Percentiles rank a stretch among this genome's conserved stretches.
Conservation (phyloP, 805 yeast species). For the Ogataea populi-albae region DNA sequence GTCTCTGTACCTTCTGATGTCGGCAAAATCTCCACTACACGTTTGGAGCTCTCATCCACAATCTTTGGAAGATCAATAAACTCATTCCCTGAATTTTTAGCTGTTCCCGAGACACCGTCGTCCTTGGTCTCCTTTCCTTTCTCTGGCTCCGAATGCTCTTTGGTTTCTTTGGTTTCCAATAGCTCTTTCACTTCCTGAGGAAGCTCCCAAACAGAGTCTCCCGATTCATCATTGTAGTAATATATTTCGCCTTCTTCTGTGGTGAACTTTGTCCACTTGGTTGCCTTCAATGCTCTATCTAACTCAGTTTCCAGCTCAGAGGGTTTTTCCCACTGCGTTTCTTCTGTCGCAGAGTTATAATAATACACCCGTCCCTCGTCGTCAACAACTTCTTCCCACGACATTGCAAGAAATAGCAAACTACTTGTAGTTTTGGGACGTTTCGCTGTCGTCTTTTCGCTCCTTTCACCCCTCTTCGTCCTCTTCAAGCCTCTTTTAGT, state of each 20-base stretch:
- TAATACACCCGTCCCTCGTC: slow-evolving; percentile 70
- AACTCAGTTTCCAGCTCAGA: slow-evolving; percentile 39
- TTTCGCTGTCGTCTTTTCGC: no score
- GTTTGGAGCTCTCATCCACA: slow-evolving; percentile 10
- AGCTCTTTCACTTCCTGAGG: slow-evolving; percentile 47
- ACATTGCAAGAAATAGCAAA: slow-evolving; percentile 10
- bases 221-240: slow-evolving; percentile 63
- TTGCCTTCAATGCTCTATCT: slow-evolving; percentile 43
- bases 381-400: slow-evolving; percentile 66
- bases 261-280: slow-evolving; percentile 51
- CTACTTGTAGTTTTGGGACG: not conserved
- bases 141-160: not conserved
- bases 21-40: not conserved
- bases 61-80: slow-evolving; percentile 9
- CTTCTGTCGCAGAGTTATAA: slow-evolving; percentile 60
- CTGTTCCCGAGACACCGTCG: slow-evolving; percentile 7
- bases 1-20: not conserved
- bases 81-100: slow-evolving; percentile 9
- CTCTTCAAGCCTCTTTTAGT: not conserved
- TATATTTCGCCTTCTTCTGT: slow-evolving; percentile 61
- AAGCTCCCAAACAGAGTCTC: slow-evolving; percentile 77
- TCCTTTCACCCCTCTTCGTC: not conserved
- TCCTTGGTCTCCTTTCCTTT: slow-evolving; percentile 7
- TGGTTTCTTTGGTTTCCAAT: slow-evolving; percentile 6
- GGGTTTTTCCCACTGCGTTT: slow-evolving; percentile 83